phyloP scores from a whole-genome alignment of 2,329 filamentous ascomycete genomes.

The Pseudocercospora pini-densiflorae region DNA sequence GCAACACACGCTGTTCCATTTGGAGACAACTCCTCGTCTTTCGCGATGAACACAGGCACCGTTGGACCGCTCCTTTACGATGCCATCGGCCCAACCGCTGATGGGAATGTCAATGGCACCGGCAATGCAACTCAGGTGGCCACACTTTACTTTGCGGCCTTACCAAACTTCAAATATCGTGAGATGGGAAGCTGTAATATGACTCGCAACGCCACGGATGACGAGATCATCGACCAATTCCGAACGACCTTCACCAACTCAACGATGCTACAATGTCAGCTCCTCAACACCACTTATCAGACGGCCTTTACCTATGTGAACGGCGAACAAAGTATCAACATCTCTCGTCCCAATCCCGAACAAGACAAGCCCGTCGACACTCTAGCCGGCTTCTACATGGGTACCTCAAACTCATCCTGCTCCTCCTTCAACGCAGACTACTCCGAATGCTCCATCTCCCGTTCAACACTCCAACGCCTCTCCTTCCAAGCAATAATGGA shows the following conservation, averaged over 20 bases:
- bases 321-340: conserved; percentile 1
- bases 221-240: neutral
- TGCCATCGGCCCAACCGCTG: neutral
- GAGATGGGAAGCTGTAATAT: neutral
- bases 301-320: conserved; percentile 1
- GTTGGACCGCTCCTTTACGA: conserved; percentile 6
- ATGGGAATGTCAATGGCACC: neutral
- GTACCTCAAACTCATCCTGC: too few species aligned
- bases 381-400: conserved; percentile 6
- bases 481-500: conserved; percentile 11
- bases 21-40: neutral
- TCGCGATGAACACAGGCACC: conserved; percentile 7
- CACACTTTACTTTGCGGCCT: conserved; percentile 6
- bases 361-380: neutral
- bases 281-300: conserved; percentile 9
- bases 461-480: neutral
- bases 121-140: conserved; percentile 7
- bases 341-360: neutral
- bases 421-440: neutral
- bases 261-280: conserved; percentile 8
- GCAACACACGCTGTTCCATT: conserved; percentile 4
- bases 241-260: neutral
- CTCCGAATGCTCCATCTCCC: neutral
- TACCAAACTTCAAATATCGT: neutral
- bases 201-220: neutral